A percentile compares a stretch with the other conserved stretches of the same genome.
Conservation (phyloP, 2,329 filamentous ascomycete genomes). For the Fusarium protoensiforme region DNA sequence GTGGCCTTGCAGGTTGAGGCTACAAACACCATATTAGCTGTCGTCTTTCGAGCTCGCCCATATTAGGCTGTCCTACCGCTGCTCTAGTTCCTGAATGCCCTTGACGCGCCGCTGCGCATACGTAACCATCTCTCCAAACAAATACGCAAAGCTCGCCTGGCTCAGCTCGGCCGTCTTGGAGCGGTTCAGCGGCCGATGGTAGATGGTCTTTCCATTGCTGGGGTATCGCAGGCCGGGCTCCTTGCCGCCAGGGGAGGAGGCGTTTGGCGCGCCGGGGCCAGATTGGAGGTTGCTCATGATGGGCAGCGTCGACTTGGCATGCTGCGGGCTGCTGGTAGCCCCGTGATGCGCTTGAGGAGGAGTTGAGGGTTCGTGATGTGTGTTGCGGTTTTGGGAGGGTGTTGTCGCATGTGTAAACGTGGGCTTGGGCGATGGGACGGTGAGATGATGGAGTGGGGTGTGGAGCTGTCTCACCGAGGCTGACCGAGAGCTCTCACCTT, state of each 20-base stretch:
- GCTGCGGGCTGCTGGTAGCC: slow-evolving; percentile 9
- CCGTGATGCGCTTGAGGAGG: background rate
- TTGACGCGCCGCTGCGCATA: slow-evolving; percentile 93
- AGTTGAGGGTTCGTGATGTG: background rate
- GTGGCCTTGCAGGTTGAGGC: slow-evolving; percentile 91
- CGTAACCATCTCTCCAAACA: slow-evolving; percentile 96
- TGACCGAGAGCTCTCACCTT: slow-evolving; percentile 36
- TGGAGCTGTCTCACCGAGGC: slow-evolving; percentile 34
- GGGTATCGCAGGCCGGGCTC: slow-evolving; percentile 83
- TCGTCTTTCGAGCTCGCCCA: background rate
- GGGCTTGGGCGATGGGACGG: slow-evolving; percentile 22
- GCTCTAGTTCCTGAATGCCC: slow-evolving; percentile 93
- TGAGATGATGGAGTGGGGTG: slow-evolving; percentile 36
- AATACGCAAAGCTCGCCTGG: slow-evolving; percentile 92
- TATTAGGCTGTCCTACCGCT: slow-evolving; percentile 67
- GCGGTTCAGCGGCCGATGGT: slow-evolving; percentile 93
- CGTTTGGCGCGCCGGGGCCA: slow-evolving; percentile 55
- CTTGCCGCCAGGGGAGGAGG: slow-evolving; percentile 47
- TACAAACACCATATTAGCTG: slow-evolving; percentile 48
- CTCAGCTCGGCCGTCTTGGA: slow-evolving; percentile 89
- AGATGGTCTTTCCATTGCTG: slow-evolving; percentile 96
- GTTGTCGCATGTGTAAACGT: slow-evolving; percentile 37
- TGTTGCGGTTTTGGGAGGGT: background rate
- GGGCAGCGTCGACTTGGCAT: slow-evolving; percentile 31
- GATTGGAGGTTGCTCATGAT: slow-evolving; percentile 64